Evolutionary conservation across 768 basidiomycete species (phyloP), one percentile per base, ranked within the genome.

Genomic region (Grammothele lineata): DNA sequence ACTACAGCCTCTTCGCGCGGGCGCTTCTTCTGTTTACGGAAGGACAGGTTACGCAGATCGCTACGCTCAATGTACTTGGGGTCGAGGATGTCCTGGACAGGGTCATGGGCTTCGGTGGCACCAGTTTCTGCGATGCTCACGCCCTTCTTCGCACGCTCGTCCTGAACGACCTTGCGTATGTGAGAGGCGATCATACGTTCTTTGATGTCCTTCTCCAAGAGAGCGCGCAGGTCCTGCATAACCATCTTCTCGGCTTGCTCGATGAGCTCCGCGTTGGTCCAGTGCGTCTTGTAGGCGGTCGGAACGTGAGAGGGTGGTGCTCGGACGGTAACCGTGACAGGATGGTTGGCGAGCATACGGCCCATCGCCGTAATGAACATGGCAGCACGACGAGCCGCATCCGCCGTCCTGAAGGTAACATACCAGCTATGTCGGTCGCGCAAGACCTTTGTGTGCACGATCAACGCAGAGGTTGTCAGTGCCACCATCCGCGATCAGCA

Each of bases 371-470:
- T 70, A 27, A 93, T 75, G 3, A 89, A 81, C 54, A 78, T 76
- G 8, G 75, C 74, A 0, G 90, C 87, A 3, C 84, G 73, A 5
- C 80, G 71, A 0, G 92, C 92, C 0, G 76, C 62, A 45, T 78
- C 78, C 2, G 71, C 60, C 4, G 79, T 77, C 17, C 69, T 59
- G 62, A 96, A 97, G 3, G 91, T 87, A 53, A 93, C 76, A 60
- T 92, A 94, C 74, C 89, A 85, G 9, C 83, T 86, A 2, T 68
- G 66, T 41, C 77, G 75, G 61, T 87, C 87, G 51, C 79, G 77
- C 2, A 92, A 69, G 22, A 93, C 74, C 87, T 90, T n/a, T n/a
- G n/a, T n/a, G n/a, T n/a, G n/a, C n/a, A n/a, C n/a, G n/a, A n/a
- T n/a, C n/a, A n/a, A n/a, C n/a, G n/a, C n/a, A n/a, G n/a, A n/a